Evolutionary conservation across 169 alveolate species (phyloP), one percentile per base, ranked within the genome.

Genomic region (Eimeria brunetti): DNA sequence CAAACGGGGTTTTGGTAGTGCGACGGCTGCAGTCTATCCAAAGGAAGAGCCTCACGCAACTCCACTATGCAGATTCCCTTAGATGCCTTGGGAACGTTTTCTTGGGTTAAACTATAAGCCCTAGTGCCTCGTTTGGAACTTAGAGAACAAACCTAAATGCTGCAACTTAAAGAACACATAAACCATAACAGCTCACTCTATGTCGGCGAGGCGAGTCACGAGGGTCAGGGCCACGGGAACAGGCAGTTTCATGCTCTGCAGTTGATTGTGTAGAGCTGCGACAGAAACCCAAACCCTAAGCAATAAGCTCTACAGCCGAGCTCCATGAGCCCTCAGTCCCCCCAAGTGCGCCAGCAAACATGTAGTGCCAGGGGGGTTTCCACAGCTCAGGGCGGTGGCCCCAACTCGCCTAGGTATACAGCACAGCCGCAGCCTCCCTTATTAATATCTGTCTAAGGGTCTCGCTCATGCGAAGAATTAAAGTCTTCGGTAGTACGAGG

Each of bases 181-280:
- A n/a, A n/a, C 41, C 88, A 36, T 9, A 1, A 14, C 49, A 69
- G 24, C 95, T 91, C 85, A 91, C 95, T 91, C 95, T 14, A 91
- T 75, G 27, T 91, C 95, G 9, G 95, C 95, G 62, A 91, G 95
- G 81, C 95, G 95, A 12, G 60, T 78, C 69, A 91, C 73, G 41
- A 91, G 85, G 53, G 95, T 91, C 58, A 91, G 20, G 46, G 85
- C 67, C 60, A 91, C 90, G 67, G 71, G 71, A 20, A 76, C 95
- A 22, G 95, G 95, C 83, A 83, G 85, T 22, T 91, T 84, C 69
- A 91, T 60, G 38, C 27, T 51, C 41, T 53, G 78, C 56, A 91
- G 14, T 51, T 62, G 60, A n/a, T 51, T 51, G 90, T 91, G 90
- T 30, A 91, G 85, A 18, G 95, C 95, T 91, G 95, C 41, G 67